These are phyloP conservation scores for Bruguiera hainesii DNA, from an alignment of 441 rosid genomes.

Conservation along the genomic window DNA sequence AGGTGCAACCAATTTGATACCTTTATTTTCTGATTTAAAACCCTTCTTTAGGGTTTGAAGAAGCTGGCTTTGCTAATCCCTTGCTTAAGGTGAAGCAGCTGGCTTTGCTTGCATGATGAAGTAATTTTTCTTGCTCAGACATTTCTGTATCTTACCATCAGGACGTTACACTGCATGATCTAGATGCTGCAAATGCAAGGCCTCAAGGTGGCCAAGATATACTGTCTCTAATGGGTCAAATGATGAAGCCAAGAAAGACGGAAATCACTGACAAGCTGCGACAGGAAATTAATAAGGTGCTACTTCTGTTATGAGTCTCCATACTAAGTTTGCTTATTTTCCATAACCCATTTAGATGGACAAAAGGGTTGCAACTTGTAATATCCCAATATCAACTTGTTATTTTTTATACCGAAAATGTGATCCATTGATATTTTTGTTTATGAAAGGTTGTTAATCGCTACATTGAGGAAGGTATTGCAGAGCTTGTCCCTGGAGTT, in stretches of 20 bases:
- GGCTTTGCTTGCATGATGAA: conserved; percentile 4
- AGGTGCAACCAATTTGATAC: background rate
- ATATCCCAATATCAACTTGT: no score
- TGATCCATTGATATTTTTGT: no score
- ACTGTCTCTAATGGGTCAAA: conserved; percentile 92
- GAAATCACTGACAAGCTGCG: conserved; percentile 96
- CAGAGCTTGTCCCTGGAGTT: conserved; percentile 98
- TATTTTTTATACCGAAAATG: no score
- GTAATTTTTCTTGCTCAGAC: conserved; percentile 1
- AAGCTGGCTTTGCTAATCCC: background rate
- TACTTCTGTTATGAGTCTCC: background rate
- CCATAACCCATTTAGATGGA: no score
- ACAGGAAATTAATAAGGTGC: conserved; percentile 95
- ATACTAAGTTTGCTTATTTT: no score
- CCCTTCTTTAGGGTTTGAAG: conserved; percentile 1
- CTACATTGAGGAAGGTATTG: conserved; percentile 90
- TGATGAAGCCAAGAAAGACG: conserved; percentile 98
- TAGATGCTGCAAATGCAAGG: conserved; percentile 98
- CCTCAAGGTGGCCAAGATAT: conserved; percentile 99
- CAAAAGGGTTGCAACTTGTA: no score
- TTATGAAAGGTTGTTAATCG: conserved; percentile 83
- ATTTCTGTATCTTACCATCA: conserved; percentile 20
- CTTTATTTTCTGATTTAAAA: background rate
- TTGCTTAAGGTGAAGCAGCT: no score
- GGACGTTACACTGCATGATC: conserved; percentile 97